These are phyloP conservation scores for Diplodia sapinea DNA, from an alignment of 2,329 filamentous ascomycete species.

Conservation along the genomic window DNA sequence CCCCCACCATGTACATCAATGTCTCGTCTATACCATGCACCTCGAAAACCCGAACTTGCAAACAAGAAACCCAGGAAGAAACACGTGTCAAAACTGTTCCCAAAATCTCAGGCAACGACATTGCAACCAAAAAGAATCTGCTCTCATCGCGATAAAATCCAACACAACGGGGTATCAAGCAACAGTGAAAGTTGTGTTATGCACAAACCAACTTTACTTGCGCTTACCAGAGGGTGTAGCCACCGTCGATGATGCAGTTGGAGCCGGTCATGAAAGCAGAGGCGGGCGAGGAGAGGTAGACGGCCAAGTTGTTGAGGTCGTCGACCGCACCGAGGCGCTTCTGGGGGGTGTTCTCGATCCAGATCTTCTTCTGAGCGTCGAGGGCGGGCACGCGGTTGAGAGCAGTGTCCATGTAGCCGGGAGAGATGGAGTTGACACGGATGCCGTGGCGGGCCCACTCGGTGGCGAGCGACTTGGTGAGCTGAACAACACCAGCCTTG, in stretches of 20 bases:
- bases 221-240: constrained; percentile 51
- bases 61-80: constrained; percentile 1
- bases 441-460: constrained; percentile 85
- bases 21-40: constrained; percentile 3
- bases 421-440: constrained; percentile 83
- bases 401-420: constrained; percentile 86
- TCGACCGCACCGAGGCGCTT: constrained; percentile 73
- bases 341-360: constrained; percentile 76
- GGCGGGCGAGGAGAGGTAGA: constrained; percentile 76
- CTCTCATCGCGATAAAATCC: constrained; percentile 8
- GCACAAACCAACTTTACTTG: background rate
- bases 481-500: constrained; percentile 79
- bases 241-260: constrained; percentile 66
- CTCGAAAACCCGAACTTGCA: background rate
- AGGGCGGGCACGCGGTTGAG: constrained; percentile 79
- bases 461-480: constrained; percentile 79
- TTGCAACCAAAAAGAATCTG: constrained; percentile 7
- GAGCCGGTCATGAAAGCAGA: constrained; percentile 78
- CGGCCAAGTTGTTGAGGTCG: constrained; percentile 77
- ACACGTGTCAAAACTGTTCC: constrained; percentile 9
- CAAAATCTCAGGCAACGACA: constrained; percentile 4
- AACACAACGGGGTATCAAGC: constrained; percentile 21
- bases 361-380: constrained; percentile 82
- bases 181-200: constrained; percentile 4
- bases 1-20: background rate